phyloP scores from a whole-genome alignment of 345 rosid species.

The Hirschfeldia incana region DNA sequence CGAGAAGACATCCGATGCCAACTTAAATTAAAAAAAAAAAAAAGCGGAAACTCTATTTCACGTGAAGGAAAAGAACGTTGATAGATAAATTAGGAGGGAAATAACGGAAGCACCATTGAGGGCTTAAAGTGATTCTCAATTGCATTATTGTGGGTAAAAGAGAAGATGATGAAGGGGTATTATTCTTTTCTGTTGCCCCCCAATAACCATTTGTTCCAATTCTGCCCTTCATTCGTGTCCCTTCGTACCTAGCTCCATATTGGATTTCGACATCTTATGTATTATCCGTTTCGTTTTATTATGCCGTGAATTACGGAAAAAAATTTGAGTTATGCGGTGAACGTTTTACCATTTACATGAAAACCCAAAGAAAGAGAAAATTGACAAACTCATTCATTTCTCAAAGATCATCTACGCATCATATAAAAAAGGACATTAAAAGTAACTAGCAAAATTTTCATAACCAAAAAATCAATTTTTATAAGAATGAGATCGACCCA shows the following conservation, averaged over 20 bases:
- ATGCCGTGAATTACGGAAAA: background rate
- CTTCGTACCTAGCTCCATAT: conserved; percentile 9
- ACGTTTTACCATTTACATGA: background rate
- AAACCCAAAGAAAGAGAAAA: background rate
- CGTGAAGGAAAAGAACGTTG: conserved; percentile 17
- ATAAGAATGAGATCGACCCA: background rate
- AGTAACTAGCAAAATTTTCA: background rate
- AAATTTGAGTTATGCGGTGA: background rate
- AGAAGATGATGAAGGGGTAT: conserved; percentile 42
- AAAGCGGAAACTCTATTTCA: conserved; percentile 20
- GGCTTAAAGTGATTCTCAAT: conserved; percentile 48
- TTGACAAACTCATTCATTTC: background rate
- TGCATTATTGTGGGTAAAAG: conserved; percentile 53
- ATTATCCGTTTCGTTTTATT: conserved; percentile 20
- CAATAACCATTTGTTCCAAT: conserved; percentile 32
- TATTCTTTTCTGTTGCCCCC: conserved; percentile 44
- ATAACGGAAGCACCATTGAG: conserved; percentile 33
- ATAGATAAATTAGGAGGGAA: conserved; percentile 13
- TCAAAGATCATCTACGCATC: background rate
- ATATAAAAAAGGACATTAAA: background rate
- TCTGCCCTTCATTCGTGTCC: conserved; percentile 27
- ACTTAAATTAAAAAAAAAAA: background rate
- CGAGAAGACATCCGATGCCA: conserved; percentile 13
- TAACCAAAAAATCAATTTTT: no score
- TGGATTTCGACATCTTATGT: conserved; percentile 25